A percentile compares a stretch with the other conserved stretches of the same genome.
Conservation (phyloP, 768 basidiomycete genomes). For the Kwoniella mangroviensis region DNA sequence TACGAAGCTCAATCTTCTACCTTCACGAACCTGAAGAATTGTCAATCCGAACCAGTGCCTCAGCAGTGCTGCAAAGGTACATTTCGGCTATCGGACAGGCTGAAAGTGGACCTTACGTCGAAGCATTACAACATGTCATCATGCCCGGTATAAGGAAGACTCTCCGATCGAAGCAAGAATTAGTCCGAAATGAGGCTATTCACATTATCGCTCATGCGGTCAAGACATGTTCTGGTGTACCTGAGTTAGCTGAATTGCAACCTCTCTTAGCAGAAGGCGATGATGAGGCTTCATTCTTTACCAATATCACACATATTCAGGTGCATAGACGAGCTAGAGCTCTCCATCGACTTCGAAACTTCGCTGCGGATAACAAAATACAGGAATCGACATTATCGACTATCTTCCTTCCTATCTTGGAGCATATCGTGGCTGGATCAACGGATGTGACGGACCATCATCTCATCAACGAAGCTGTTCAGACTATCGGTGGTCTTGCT, state of each 20-base stretch:
- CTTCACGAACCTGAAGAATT: slow-evolving; percentile 89
- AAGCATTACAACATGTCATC: slow-evolving; percentile 66
- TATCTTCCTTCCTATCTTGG: slow-evolving; percentile 83
- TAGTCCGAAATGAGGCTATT: slow-evolving; percentile 83
- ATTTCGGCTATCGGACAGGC: slow-evolving; percentile 62
- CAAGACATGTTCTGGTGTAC: slow-evolving; percentile 66
- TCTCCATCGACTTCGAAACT: slow-evolving; percentile 78
- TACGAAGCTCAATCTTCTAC: slow-evolving; percentile 81
- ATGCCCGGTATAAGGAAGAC: slow-evolving; percentile 80
- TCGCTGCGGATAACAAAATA: slow-evolving; percentile 69
- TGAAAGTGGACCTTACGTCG: slow-evolving; percentile 55
- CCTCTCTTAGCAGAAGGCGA: slow-evolving; percentile 82
- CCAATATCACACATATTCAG: slow-evolving; percentile 93
- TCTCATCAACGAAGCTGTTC: slow-evolving; percentile 86
- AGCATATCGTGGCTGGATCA: slow-evolving; percentile 73
- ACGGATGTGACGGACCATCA: slow-evolving; percentile 70
- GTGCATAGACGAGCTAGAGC: slow-evolving; percentile 85
- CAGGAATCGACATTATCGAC: slow-evolving; percentile 74
- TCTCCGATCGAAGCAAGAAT: slow-evolving; percentile 76
- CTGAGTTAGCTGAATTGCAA: slow-evolving; percentile 75
- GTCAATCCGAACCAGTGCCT: slow-evolving; percentile 79
- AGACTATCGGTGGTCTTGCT: slow-evolving; percentile 76
- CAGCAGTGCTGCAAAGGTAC: slow-evolving; percentile 76
- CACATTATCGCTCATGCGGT: slow-evolving; percentile 78
- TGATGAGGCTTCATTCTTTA: slow-evolving; percentile 94